Percentiles rank a stretch among this genome's conserved stretches.
phyloP scores from a whole-genome alignment of 2,329 filamentous ascomycete species.

The Curvularia sp. region DNA sequence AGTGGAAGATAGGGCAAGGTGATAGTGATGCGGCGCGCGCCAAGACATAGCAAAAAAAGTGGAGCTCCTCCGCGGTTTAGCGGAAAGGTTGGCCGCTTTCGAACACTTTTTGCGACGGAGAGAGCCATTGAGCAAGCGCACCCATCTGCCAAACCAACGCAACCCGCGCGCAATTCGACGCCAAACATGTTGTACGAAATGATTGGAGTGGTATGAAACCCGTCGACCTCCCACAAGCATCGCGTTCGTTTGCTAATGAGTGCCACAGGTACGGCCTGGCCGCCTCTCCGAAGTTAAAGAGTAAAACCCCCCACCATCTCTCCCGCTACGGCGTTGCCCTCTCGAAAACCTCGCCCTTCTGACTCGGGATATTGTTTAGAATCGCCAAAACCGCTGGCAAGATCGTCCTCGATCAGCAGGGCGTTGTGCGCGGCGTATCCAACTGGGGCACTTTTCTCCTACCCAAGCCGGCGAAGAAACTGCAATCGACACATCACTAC shows the following conservation, averaged over 20 bases:
- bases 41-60: slow-evolving; percentile 13
- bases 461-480: slow-evolving; percentile 77
- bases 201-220: slow-evolving; percentile 80
- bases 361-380: slow-evolving; percentile 56
- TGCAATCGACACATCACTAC: slow-evolving; percentile 81
- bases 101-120: slow-evolving; percentile 34
- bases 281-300: slow-evolving; percentile 93
- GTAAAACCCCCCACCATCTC: slow-evolving; percentile 58
- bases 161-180: slow-evolving; percentile 10
- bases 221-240: neutral
- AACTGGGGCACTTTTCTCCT: slow-evolving; percentile 97
- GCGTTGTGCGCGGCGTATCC: slow-evolving; percentile 87
- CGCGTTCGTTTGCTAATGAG: neutral
- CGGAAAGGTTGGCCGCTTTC: slow-evolving; percentile 31
- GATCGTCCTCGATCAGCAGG: slow-evolving; percentile 80
- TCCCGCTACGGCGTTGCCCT: neutral
- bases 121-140: neutral
- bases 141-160: neutral
- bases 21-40: slow-evolving; percentile 11
- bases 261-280: slow-evolving; percentile 82
- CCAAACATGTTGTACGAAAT: slow-evolving; percentile 90
- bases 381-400: slow-evolving; percentile 86
- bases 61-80: slow-evolving; percentile 18
- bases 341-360: neutral
- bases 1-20: neutral